phyloP scores from a whole-genome alignment of 805 yeast species.

The Brettanomyces anomalus region DNA sequence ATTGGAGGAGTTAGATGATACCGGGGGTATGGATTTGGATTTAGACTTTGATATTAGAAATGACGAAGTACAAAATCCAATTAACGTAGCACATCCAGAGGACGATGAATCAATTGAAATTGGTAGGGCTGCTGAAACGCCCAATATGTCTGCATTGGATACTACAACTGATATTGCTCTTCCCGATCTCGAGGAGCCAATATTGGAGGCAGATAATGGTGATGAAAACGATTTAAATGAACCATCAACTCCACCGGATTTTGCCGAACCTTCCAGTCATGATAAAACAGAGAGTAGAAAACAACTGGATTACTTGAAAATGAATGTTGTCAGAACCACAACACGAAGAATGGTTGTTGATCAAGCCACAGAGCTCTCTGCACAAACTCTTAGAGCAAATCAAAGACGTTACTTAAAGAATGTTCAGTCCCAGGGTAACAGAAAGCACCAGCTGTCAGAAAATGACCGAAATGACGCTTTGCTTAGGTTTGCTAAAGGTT shows the following conservation, averaged over 20 bases:
- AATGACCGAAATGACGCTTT: background rate
- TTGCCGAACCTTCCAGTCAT: constrained; percentile 4
- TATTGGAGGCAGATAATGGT: constrained; percentile 11
- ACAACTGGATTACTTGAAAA: constrained; percentile 24
- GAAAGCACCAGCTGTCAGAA: background rate
- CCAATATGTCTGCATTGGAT: constrained; percentile 17
- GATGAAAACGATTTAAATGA: constrained; percentile 1
- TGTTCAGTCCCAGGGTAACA: background rate
- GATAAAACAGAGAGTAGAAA: constrained; percentile 22
- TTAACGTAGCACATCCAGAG: constrained; percentile 1
- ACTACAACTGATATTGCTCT: constrained; percentile 29
- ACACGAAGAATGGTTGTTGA: constrained; percentile 41
- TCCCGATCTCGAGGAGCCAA: constrained; percentile 22
- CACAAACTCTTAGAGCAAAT: constrained; percentile 26
- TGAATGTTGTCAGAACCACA: constrained; percentile 39
- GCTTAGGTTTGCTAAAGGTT: background rate
- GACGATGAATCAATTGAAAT: constrained; percentile 41
- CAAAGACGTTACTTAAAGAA: constrained; percentile 17
- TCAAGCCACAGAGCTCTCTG: constrained; percentile 32
- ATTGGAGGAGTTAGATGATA: constrained; percentile 25
- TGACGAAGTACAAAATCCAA: constrained; percentile 5
- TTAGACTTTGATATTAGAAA: constrained; percentile 26
- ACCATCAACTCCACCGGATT: constrained; percentile 3
- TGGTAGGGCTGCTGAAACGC: constrained; percentile 35
- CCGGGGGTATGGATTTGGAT: constrained; percentile 23